Base-by-base conservation (phyloP, 139 green algal species). In the Marvania coccoides region DNA sequence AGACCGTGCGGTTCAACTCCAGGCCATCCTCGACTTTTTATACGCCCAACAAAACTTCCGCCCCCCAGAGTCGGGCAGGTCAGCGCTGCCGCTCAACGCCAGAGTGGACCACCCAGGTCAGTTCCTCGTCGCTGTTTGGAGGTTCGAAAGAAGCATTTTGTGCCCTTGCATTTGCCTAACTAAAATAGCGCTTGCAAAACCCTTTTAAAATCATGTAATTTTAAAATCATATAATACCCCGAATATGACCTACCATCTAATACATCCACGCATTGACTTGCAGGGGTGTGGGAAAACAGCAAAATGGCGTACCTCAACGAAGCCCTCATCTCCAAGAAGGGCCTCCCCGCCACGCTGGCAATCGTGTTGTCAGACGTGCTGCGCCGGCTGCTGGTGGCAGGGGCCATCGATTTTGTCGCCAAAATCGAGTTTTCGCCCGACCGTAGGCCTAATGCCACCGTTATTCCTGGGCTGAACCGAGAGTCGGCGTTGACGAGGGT, bases 261-360 rank as follows among this genome's bases (percentile, higher is more conserved):
- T n/a, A n/a, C n/a, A n/a, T n/a, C n/a, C n/a, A 23, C 12, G n/a
- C 28, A 26, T 59, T 26, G n/a, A n/a, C n/a, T n/a, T n/a, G n/a
- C 77, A 4, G 81, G 82, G 3, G 70, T 85, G 47, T 86, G 72
- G 72, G 79, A 86, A 69, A 61, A 82, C 8, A 57, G 77, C 0
- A 31, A 67, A 5, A 45, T 73, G 30, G 85, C 65, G 0, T 90
- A 90, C 58, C 63, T 91, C 31, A 73, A 87, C 48, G 81, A 90
- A 54, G 47, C 78, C 29, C 77, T 94, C 4, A 76, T 87, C 4
- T 65, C 59, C 15, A 65, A 61, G 34, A 29, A 56, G 9, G 86
- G 84, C 60, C 81, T 76, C 29, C 65, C 86, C 4, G 76, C 84
- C 14, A 63, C 62, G 4, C 66, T 93, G 53, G 80, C 81, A 10